Evolutionary conservation across 2,329 filamentous ascomycete genomes (phyloP).

Genomic region (Talaromyces atroroseus): DNA sequence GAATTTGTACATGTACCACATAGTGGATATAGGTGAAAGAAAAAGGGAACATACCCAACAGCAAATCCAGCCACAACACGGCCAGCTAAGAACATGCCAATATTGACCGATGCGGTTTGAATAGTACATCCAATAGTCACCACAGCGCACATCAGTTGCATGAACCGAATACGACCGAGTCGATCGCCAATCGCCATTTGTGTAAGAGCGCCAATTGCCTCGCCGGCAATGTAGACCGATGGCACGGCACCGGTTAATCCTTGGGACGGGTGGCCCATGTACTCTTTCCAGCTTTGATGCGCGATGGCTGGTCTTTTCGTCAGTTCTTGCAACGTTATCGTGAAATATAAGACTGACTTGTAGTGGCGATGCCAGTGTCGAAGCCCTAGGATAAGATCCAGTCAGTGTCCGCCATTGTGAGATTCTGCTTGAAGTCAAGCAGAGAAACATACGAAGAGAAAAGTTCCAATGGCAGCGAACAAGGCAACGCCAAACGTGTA

Average conservation of each 20-base stretch:
- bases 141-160: conserved; percentile 50
- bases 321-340: not conserved
- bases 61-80: conserved; percentile 45
- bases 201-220: conserved; percentile 50
- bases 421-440: not conserved
- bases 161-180: conserved; percentile 50
- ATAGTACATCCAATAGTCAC: conserved; percentile 52
- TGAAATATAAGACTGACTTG: conserved; percentile 36
- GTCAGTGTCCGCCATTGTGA: not conserved
- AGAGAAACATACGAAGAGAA: conserved; percentile 47
- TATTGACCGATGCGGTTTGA: conserved; percentile 51
- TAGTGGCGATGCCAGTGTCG: conserved; percentile 57
- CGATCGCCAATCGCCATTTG: conserved; percentile 52
- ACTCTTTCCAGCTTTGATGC: conserved; percentile 55
- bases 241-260: conserved; percentile 53
- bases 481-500: conserved; percentile 50
- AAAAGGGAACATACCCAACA: conserved; percentile 34
- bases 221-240: conserved; percentile 56
- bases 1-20: not conserved
- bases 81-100: conserved; percentile 51
- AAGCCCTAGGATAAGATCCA: conserved; percentile 42
- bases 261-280: conserved; percentile 52
- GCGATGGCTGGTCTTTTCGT: conserved; percentile 44
- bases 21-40: not conserved
- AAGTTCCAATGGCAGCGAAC: conserved; percentile 56